Evolutionary conservation across 2,329 filamentous ascomycete species (phyloP), one percentile per base, ranked within the genome.

Genomic region (Exophiala spinifera): DNA sequence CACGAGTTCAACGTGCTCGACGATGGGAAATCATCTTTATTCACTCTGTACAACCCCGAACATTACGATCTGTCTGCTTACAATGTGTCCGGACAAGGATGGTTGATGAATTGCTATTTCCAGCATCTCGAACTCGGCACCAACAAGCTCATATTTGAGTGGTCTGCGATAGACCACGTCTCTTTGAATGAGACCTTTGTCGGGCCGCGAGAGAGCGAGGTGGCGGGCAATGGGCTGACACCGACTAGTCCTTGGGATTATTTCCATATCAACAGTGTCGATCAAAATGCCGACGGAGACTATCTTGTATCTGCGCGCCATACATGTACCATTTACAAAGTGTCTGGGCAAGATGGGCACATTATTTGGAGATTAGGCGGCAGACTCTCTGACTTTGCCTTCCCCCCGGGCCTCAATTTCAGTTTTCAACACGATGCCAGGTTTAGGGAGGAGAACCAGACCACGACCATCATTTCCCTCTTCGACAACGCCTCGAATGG

Each of bases 111-210:
- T 47, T 53, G 46, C 25, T 53, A 53, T 3, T 79, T 80, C 57
- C 77, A 80, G 62, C 76, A 79, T 62, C 67, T 80, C 4, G 74
- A 80, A 15, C 70, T 80, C 34, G 74, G 76, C 47, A 79, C 75
- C 4, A 79, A 79, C 1, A 70, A 76, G 40, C 65, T 84, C 4
- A 56, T 83, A 7, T 85, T 84, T 57, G 80, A 84, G 61, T 84
- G 81, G 82, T 74, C 74, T 36, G 79, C 77, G 57, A 66, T 83
- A 10, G 79, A 83, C 53, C 78, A 83, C 64, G 71, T 82, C 15
- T 72, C 76, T 57, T 74, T 75, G 2, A 72, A 71, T 1, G 66
- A 70, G 34, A 74, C 71, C 40, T 79, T 75, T 66, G 78, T 75
- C 28, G 67, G 70, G 55, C 74, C 76, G 3, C 67, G 65, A 19